phyloP scores from a whole-genome alignment of 768 basidiomycete species.

The Cystobasidium onofrii region DNA sequence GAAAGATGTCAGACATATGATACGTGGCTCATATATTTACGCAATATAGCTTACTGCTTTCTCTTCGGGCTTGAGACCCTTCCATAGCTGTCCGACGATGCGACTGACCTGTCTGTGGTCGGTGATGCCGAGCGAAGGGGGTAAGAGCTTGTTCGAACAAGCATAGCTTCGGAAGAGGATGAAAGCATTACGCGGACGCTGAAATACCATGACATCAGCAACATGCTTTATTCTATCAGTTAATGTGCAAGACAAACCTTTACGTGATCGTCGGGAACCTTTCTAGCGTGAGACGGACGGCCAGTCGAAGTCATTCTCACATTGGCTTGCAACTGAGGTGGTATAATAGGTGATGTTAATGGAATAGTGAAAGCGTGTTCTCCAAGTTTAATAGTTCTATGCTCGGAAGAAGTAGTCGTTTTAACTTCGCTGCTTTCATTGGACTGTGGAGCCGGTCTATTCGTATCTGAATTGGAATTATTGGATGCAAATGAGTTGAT shows the following conservation, averaged over 20 bases:
- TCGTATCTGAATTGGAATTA: not conserved
- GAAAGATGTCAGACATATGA: too few species aligned
- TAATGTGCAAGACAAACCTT: not conserved
- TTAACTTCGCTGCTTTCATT: not conserved
- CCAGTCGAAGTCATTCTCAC: constrained; percentile 32
- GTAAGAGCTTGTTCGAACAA: constrained; percentile 57
- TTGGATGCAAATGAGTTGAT: not conserved
- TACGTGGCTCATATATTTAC: too few species aligned
- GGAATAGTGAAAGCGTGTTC: constrained; percentile 17
- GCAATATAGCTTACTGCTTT: constrained; percentile 9
- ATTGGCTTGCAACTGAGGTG: constrained; percentile 21
- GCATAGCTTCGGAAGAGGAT: constrained; percentile 71
- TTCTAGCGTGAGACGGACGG: constrained; percentile 31
- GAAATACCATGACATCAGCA: too few species aligned
- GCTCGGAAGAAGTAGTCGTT: not conserved
- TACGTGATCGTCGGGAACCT: constrained; percentile 32
- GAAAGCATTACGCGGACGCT: constrained; percentile 65
- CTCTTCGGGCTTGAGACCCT: constrained; percentile 50
- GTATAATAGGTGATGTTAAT: constrained; percentile 5
- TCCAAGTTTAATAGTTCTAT: constrained; percentile 1
- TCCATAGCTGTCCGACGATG: constrained; percentile 65
- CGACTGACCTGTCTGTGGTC: constrained; percentile 67
- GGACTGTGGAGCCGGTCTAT: not conserved
- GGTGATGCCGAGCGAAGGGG: constrained; percentile 52
- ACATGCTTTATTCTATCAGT: not conserved